Evolutionary conservation across 2,329 filamentous ascomycete genomes (phyloP), one percentile per base, ranked within the genome.

Genomic region (Aureobasidium leucospermi): DNA sequence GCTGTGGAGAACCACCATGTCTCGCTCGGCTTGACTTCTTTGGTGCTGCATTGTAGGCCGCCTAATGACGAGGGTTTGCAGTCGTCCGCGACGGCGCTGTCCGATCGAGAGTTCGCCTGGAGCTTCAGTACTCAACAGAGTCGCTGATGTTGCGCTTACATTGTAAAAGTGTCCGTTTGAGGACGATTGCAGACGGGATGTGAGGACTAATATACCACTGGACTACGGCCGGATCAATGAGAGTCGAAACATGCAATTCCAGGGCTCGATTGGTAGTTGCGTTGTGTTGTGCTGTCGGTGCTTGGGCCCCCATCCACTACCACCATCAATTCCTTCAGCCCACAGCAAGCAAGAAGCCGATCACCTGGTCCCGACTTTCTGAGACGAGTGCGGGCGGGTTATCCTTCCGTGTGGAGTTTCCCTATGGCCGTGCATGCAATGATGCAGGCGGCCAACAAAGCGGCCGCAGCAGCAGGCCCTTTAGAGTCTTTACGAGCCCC

Each of bases 371-470:
- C 42, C 34, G 19, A 23, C 53, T 48, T 41, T 13, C 29, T 41
- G 43, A 58, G 43, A 48, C 43, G 43, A 48, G 15, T 58, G 43
- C 52, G 52, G 52, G 52, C 52, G 52, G 43, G 9, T 57, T 48
- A 23, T 15, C 42, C 36, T 58, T 48, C 55, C 55, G 55, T 48
- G 55, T 58, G 55, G 55, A 48, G 42, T 47, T 48, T 31, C 55
- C 43, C 15, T 58, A 48, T 43, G 55, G 32, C 31, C 32, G 32
- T 39, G 43, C 43, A 58, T 58, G 55, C 42, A 48, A 58, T 6
- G 23, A 39, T 58, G 55, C 55, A 58, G 55, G 43, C 42, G 55
- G 55, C 43, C 55, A 58, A 58, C 55, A 58, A 58, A 48, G 43
- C 55, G 55, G 55, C 55, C 55, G 55, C 55, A 58, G 55, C 55